Conservation (phyloP, 306 rosid species). For the Prunus mume region DNA sequence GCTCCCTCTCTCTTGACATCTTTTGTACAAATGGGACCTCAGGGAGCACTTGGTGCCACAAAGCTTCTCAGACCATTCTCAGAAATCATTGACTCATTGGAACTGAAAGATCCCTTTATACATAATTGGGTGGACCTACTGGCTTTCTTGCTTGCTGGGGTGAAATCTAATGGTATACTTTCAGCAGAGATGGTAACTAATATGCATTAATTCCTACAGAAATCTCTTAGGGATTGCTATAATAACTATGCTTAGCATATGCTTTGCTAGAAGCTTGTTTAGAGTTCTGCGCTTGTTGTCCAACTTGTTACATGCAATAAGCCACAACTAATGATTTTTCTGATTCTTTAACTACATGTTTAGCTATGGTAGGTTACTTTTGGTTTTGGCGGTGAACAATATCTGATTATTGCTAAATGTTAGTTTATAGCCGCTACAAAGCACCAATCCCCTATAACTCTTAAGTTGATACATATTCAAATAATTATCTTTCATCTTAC, state of each 20-base stretch:
- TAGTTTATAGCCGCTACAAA: background rate
- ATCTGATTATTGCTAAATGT: background rate
- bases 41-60: conserved; percentile 72
- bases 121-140: conserved; percentile 87
- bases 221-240: background rate
- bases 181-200: conserved; percentile 90
- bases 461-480: background rate
- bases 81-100: conserved; percentile 70
- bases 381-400: background rate
- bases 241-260: conserved; percentile 1
- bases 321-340: no score
- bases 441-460: background rate
- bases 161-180: conserved; percentile 69
- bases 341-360: no score
- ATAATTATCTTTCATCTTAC: background rate
- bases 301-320: no score
- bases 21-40: conserved; percentile 84
- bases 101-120: conserved; percentile 70
- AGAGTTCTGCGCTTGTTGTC: no score
- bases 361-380: no score
- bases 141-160: conserved; percentile 95
- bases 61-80: conserved; percentile 87
- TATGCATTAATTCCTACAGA: background rate
- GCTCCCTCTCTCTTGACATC: conserved; percentile 80
- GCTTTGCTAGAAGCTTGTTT: background rate